Base-by-base conservation (phyloP, 306 rosid genomes). In the Hippophae rhamnoides region DNA sequence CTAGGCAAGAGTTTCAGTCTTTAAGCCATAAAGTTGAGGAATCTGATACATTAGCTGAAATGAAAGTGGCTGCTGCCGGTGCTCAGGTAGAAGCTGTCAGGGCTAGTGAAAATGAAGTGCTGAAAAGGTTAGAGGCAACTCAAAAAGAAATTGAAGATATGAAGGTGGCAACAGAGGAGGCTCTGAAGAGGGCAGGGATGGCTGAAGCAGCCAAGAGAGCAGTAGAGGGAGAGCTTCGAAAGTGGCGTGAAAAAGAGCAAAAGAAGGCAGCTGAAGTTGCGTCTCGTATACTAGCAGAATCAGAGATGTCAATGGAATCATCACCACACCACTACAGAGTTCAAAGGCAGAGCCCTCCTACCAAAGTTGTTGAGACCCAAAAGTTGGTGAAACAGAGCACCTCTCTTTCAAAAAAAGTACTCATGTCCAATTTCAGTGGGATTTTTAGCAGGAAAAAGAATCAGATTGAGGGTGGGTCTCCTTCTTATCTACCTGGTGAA, bases 81-180 rank as follows among this genome's bases (percentile, higher is more conserved):
- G 99, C 99, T 59, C 97, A 88, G 77, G 99, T 77, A 60, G 97
- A 86, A 72, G 99, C 99, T n/a, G 99, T 93, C 83, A 93, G 76
- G 77, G 95, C 99, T 61, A 81, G 99, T 56, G 97, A 93, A 81
- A 84, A 84, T 50, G 99, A 93, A 76, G 76, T 81, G 18, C 52
- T 84, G 65, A 70, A 86, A 64, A 80, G 60, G 73, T 63, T 93
- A 56, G 97, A 88, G 67, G 73, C 83, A 60, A 72, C 72, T 68
- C 81, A 56, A 76, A 93, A 88, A 79, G 99, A 93, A 69, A 86
- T 86, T 2, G 87, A 86, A 54, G 86, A 84, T 57, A 82, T 82
- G 82, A 86, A 86, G 67, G 61, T 78, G 13, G 85, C 86, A 5
- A 82, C 95, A 2, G 80, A 74, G 58, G 99, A 79, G 56, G 86